Base-by-base conservation (phyloP, 768 basidiomycete genomes). In the Agaricus blazei region DNA sequence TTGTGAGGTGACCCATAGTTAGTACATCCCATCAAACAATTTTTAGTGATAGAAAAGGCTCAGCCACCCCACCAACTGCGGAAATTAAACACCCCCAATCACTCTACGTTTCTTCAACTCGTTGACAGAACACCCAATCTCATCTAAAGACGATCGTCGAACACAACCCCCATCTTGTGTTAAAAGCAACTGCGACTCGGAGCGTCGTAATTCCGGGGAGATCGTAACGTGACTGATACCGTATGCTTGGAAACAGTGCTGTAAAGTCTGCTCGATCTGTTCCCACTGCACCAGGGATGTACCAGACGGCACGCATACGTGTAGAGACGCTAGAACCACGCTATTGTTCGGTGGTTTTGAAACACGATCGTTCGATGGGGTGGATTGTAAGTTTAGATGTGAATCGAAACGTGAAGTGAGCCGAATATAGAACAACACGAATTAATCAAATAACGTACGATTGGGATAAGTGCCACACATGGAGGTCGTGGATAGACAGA, bases 401-500 rank as follows among this genome's bases (percentile, higher is more conserved):
- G 23, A 51, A 44, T 29, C 45, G 53, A 46, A 43, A 54, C 19
- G n/a, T 34, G 29, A 43, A 34, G 19, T 44, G 34, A 56, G 49
- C 52, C 43, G 23, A 31, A 23, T 26, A 49, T 43, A 48, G 43
- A 38, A 49, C 37, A 51, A 43, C 57, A n/a, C 34, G n/a, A 31
- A 48, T 28, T 31, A 49, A 31, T 31, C 42, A n/a, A 34, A 6
- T 23, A n/a, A 65, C 75, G 57, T 62, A 80, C 80, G 72, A 73
- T 64, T 82, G 77, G 7, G 79, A 80, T 11, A 82, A 67, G 57
- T 80, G 78, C 81, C 79, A 81, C 23, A 80, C 75, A 62, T 81
- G 78, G 37, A 81, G 64, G 61, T 80, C 79, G 61, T 79, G 79
- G 7, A 81, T 67, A 3, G 77, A 74, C 9, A 73, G 61, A 0